Base-by-base conservation (phyloP, 140 eudicot genomes). In the Bidens hawaiensis region DNA sequence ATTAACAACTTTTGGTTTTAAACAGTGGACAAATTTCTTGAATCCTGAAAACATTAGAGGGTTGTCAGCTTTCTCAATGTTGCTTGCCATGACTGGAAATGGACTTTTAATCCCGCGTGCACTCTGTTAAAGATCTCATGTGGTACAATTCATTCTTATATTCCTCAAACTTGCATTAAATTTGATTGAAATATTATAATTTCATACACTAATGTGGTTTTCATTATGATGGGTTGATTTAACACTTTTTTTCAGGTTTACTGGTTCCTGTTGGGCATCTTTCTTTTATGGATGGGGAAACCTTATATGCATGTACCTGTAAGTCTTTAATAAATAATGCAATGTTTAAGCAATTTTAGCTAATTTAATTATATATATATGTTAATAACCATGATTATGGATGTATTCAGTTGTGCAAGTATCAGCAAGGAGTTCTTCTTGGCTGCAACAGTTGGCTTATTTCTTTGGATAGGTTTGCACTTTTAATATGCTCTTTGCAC, bases 101-200 rank as follows among this genome's bases (percentile, higher is more conserved):
- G 99, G 97, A 58, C 89, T 93, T 36, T 25, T 93, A 87, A 83
- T 93, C 50, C 99, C 99, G 25, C 97, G 99, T 31, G 95, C 99
- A 52, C 88, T 93, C 60, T 59, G 86, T 75, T 60, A 93, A 95
- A 42, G 99, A 93, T 77, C 76, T 93, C 46, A 93, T 93, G 99
- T 93, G 99, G 99, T 93, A 88, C 51, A 17, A 25, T 54, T 74
- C 21, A 50, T n/a, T 64, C 16, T 38, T 34, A 8, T 34, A 10
- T 25, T 51, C 45, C 61, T 60, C 54, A 36, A 55, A 28, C 22
- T 63, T 18, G 47, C 53, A 68, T 25, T 17, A 18, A 49, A 34
- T 45, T 23, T 43, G 61, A 69, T 45, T 58, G 25, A 30, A 17
- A 26, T 54, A 6, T 38, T 38, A 30, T 40, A 9, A 18, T 5